These are phyloP conservation scores for Moesziomyces sp. DNA, from an alignment of 1,284 basidiomycete genomes.

Conservation along the genomic window DNA sequence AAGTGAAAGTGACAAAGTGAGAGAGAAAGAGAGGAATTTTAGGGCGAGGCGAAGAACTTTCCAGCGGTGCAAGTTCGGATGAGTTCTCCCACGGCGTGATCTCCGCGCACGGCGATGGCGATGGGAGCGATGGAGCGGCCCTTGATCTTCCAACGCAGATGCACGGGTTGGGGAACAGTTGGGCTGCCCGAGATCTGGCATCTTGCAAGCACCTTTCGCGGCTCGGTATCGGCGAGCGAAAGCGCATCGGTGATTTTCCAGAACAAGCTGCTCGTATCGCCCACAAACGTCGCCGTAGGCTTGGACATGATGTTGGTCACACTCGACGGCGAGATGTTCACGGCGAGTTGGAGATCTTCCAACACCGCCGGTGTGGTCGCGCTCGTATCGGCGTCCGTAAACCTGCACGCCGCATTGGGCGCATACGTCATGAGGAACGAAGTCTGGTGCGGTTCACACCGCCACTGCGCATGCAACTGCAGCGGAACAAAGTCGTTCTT, in stretches of 20 bases:
- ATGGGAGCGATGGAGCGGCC: constrained; percentile 68
- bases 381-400: not conserved
- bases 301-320: constrained; percentile 71
- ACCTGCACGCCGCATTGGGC: constrained; percentile 50
- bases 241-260: constrained; percentile 68
- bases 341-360: constrained; percentile 68
- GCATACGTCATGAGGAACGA: constrained; percentile 71
- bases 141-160: constrained; percentile 69
- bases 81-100: constrained; percentile 27
- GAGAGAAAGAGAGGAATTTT: not conserved
- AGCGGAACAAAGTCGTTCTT: constrained; percentile 69
- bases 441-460: constrained; percentile 71
- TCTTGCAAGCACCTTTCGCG: constrained; percentile 71
- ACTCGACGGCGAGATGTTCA: constrained; percentile 67
- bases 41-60: constrained; percentile 46
- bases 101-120: constrained; percentile 58
- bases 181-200: constrained; percentile 67
- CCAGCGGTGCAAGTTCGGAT: constrained; percentile 35
- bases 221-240: constrained; percentile 8
- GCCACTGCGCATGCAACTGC: constrained; percentile 71
- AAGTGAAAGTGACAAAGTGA: not conserved
- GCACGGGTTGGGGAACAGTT: constrained; percentile 65
- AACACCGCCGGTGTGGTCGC: constrained; percentile 1
- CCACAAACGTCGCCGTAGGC: constrained; percentile 69
- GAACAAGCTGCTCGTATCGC: constrained; percentile 66